Evolutionary conservation across 352 stramenopile genomes (phyloP).

Genomic region (Phytophthora nicotianae): DNA sequence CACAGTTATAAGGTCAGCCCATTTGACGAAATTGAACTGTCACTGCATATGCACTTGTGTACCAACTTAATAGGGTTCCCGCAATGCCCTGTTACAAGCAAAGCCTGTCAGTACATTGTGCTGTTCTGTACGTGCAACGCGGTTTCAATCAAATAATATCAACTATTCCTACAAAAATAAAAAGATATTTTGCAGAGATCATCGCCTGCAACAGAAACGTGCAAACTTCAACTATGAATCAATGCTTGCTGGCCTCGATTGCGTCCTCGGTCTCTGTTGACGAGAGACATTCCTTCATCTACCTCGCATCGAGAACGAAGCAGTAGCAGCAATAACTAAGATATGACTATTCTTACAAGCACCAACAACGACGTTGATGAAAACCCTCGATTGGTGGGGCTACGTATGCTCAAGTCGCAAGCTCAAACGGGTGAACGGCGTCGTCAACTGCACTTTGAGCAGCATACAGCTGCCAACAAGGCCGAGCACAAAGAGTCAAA

Average conservation of each 20-base stretch:
- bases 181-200: neutral
- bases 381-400: constrained; percentile 4
- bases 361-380: neutral
- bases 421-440: constrained; percentile 17
- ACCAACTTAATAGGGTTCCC: too few species aligned
- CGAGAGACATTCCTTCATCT: constrained; percentile 17
- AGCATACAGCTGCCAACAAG: constrained; percentile 13
- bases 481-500: constrained; percentile 9
- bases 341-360: constrained; percentile 12
- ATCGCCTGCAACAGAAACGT: constrained; percentile 17
- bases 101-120: too few species aligned
- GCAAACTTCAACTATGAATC: constrained; percentile 34
- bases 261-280: constrained; percentile 10
- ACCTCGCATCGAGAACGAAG: neutral
- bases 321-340: neutral
- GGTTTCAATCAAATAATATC: too few species aligned
- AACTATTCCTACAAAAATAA: too few species aligned
- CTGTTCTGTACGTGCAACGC: too few species aligned
- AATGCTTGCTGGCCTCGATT: neutral
- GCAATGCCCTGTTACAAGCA: too few species aligned
- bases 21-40: too few species aligned
- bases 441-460: constrained; percentile 23
- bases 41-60: too few species aligned
- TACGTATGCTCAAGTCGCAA: constrained; percentile 26
- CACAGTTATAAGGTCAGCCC: too few species aligned